A percentile compares a stretch with the other conserved stretches of the same genome.
Evolutionary conservation across 2,329 filamentous ascomycete species (phyloP).

Genomic region (Teratosphaeria pseudoeucalypti): DNA sequence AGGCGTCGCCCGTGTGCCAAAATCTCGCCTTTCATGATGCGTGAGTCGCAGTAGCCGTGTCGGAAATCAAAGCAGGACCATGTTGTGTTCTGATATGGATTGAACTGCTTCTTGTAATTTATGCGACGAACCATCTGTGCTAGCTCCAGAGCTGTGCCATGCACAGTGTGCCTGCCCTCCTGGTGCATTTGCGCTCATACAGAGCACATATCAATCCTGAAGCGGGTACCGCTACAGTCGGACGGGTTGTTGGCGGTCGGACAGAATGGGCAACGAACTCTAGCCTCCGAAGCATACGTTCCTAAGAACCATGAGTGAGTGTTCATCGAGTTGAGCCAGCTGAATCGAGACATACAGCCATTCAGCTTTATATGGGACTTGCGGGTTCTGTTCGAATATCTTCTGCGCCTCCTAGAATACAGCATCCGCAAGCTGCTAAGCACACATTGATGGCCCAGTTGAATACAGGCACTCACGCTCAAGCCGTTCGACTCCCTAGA

Average conservation of each 20-base stretch:
- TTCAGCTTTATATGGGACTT: too few relatives aligned
- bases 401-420: background rate
- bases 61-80: conserved; percentile 13
- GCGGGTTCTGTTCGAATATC: background rate
- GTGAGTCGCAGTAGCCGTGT: conserved; percentile 16
- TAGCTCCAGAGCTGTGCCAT: conserved; percentile 12
- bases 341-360: background rate
- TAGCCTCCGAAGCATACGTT: too few relatives aligned
- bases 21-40: conserved; percentile 17
- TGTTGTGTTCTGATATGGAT: conserved; percentile 3
- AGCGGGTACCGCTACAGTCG: background rate
- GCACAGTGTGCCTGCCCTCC: conserved; percentile 8
- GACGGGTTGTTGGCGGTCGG: background rate
- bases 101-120: conserved; percentile 1
- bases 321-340: background rate
- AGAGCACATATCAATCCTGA: conserved; percentile 2
- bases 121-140: conserved; percentile 8
- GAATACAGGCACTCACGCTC: background rate
- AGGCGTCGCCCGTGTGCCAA: conserved; percentile 13
- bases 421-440: too few relatives aligned
- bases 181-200: conserved; percentile 5
- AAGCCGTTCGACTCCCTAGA: background rate
- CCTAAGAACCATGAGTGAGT: background rate
- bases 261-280: background rate
- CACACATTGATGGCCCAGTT: background rate